Evolutionary conservation across 2,329 filamentous ascomycete genomes (phyloP).

Genomic region (Ophiostoma sp.): DNA sequence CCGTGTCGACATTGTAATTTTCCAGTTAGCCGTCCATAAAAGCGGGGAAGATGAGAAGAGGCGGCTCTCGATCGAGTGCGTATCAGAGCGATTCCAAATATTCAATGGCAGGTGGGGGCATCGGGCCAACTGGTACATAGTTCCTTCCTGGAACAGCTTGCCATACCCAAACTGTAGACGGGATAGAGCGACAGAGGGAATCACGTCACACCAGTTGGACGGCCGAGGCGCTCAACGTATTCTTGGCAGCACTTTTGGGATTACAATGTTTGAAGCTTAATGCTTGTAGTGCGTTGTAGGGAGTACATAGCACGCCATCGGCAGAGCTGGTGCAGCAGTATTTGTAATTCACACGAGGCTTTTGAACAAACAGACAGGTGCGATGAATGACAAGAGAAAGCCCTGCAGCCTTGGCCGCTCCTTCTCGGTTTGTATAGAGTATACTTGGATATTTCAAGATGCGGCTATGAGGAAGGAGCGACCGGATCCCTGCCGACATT

Average conservation of each 20-base stretch:
- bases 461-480: background rate
- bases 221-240: background rate
- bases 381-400: background rate
- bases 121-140: slow-evolving; percentile 5
- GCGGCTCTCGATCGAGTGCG: slow-evolving; percentile 1
- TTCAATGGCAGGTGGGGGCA: slow-evolving; percentile 15
- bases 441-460: background rate
- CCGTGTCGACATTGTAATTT: slow-evolving; percentile 2
- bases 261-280: background rate
- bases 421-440: background rate
- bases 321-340: background rate
- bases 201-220: background rate
- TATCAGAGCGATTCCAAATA: slow-evolving; percentile 14
- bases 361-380: background rate
- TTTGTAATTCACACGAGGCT: background rate
- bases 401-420: background rate
- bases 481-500: background rate
- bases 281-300: background rate
- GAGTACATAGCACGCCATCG: too few species aligned
- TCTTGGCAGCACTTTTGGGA: background rate
- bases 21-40: background rate
- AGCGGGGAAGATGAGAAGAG: background rate
- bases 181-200: background rate
- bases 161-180: background rate
- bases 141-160: slow-evolving; percentile 6